Evolutionary conservation across 2,329 filamentous ascomycete genomes (phyloP), one percentile per base, ranked within the genome.

Genomic region (Seiridium cupressi): DNA sequence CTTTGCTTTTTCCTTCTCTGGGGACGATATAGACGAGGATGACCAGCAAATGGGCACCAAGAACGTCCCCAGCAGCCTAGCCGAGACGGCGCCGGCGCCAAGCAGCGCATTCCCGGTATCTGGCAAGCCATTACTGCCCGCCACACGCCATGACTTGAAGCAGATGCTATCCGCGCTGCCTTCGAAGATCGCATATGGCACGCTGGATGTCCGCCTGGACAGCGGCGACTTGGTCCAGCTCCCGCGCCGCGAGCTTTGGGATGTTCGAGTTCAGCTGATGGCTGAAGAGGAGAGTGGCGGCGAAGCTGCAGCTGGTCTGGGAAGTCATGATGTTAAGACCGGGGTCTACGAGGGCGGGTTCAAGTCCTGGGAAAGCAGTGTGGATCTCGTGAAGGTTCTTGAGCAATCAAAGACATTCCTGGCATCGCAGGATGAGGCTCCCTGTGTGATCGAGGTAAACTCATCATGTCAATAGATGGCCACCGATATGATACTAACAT

Each of bases 341-440:
- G 91, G 91, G 56, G 85, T 94, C 61, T 95, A 95, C 74, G 91
- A 95, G 76, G 91, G 91, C 60, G 91, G 91, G 32, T 93, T 94
- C 78, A 95, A 95, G 78, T 93, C 89, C 68, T 95, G 91, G 91
- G 91, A 95, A 77, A 93, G 91, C 75, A 92, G 89, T 61, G 81
- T 93, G 57, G 91, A 95, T 71, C 79, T 95, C 18, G 89, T 91
- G 55, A 90, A 87, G 70, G 85, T 89, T n/a, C 73, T 89, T 36
- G 80, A 80, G 0, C 68, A 72, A 3, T 78, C 79, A 34, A 72
- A 76, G 34, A 58, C 68, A 10, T 73, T 77, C 54, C 66, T 75
- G 18, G 61, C 72, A 3, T 64, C 68, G 53, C 63, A 44, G 74
- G 61, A 66, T 66, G 69, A 71, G 35, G 73, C 78, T 0, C 72